Percentiles rank a stretch among this genome's conserved stretches.
Conservation (phyloP, 164 flowering plant species). For the Dillenia turbinata region DNA sequence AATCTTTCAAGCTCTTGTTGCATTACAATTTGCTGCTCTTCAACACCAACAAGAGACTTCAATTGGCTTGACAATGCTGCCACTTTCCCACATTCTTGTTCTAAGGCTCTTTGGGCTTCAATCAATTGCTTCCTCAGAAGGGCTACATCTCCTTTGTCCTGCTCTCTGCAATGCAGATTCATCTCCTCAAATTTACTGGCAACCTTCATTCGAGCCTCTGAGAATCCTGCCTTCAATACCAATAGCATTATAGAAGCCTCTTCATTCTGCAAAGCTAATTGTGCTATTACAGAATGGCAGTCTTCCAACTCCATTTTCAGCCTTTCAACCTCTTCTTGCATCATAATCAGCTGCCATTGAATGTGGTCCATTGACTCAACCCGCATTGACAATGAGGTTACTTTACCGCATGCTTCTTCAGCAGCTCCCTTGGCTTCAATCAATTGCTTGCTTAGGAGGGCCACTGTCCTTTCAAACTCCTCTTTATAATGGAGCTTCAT, state of each 20-base stretch:
- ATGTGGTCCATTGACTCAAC: slow-evolving; percentile 18
- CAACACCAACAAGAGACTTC: slow-evolving; percentile 16
- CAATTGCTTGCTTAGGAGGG: slow-evolving; percentile 27
- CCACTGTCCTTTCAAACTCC: slow-evolving; percentile 12
- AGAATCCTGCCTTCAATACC: slow-evolving; percentile 30
- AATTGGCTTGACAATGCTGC: slow-evolving; percentile 12
- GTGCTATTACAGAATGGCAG: slow-evolving; percentile 21
- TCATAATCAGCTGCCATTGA: slow-evolving; percentile 15
- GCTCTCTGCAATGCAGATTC: slow-evolving; percentile 17
- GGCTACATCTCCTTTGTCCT: slow-evolving; percentile 11
- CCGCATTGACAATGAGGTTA: slow-evolving; percentile 9
- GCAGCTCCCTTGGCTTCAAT: slow-evolving; percentile 21
- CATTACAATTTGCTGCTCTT: slow-evolving; percentile 18
- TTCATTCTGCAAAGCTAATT: slow-evolving; percentile 44
- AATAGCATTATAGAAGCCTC: slow-evolving; percentile 38
- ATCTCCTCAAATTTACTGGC: slow-evolving; percentile 13
- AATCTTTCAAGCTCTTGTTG: slow-evolving; percentile 33
- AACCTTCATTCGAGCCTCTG: slow-evolving; percentile 30
- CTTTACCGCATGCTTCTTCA: slow-evolving; percentile 26
- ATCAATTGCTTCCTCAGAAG: slow-evolving; percentile 27
- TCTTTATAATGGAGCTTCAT: slow-evolving; percentile 15
- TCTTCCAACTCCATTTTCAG: slow-evolving; percentile 30
- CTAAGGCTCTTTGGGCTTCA: slow-evolving; percentile 21
- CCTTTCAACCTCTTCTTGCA: slow-evolving; percentile 33
- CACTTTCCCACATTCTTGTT: slow-evolving; percentile 25